Conservation (phyloP, 2,329 filamentous ascomycete species). For the Graphium sp. region DNA sequence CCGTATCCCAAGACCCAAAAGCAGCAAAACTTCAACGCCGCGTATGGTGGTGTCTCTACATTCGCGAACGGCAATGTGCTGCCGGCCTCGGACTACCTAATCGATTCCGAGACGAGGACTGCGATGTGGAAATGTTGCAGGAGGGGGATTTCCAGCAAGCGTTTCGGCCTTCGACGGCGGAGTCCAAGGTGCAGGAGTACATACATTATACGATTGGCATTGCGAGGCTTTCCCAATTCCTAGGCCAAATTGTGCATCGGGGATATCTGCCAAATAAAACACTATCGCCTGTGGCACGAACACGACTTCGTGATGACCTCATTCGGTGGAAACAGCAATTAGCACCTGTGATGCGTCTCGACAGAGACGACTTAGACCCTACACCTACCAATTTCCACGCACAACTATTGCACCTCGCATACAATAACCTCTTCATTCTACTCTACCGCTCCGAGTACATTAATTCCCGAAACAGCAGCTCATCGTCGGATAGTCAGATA, state of each 20-base stretch:
- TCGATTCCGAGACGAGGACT: constrained; percentile 29
- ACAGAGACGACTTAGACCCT: constrained; percentile 4
- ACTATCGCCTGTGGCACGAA: constrained; percentile 11
- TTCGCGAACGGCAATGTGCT: constrained; percentile 28
- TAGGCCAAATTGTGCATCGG: constrained; percentile 7
- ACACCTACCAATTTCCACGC: constrained; percentile 19
- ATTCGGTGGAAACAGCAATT: constrained; percentile 19
- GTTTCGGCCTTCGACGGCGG: constrained; percentile 9
- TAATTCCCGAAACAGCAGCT: constrained; percentile 11
- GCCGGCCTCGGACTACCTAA: constrained; percentile 25
- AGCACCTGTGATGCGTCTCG: constrained; percentile 8
- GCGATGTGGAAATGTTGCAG: constrained; percentile 19
- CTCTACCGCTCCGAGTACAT: constrained; percentile 24
- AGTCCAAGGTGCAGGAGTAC: constrained; percentile 8
- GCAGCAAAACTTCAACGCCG: constrained; percentile 22
- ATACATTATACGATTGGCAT: constrained; percentile 17
- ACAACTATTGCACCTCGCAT: constrained; percentile 23
- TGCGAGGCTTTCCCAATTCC: constrained; percentile 11
- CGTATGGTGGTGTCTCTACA: constrained; percentile 37
- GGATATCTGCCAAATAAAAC: constrained; percentile 6
- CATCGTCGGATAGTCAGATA: constrained; percentile 17
- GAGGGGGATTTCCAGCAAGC: constrained; percentile 7
- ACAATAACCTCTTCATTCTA: constrained; percentile 27
- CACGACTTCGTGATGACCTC: constrained; percentile 17
- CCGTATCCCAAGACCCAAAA: constrained; percentile 10